Percentiles rank a stretch among this genome's conserved stretches.
Conservation (phyloP, 176 grass and related monocot species). For the Musa troglodytarum region DNA sequence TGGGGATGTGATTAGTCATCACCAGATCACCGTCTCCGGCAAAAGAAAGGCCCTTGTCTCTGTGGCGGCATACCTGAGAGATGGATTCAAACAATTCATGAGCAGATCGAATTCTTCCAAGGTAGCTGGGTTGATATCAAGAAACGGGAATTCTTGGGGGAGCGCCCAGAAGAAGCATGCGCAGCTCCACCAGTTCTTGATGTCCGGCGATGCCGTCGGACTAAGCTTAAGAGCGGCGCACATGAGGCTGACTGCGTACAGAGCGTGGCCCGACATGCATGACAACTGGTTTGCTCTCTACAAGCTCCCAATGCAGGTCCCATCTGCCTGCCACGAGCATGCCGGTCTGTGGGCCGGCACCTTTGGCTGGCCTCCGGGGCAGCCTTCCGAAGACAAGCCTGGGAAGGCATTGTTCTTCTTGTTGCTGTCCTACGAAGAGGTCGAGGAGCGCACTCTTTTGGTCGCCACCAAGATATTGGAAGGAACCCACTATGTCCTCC, state of each 20-base stretch:
- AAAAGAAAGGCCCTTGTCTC: constrained; percentile 49
- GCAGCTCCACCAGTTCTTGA: constrained; percentile 41
- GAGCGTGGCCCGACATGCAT: constrained; percentile 70
- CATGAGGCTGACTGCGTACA: constrained; percentile 43
- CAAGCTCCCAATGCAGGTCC: constrained; percentile 43
- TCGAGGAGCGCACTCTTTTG: constrained; percentile 34
- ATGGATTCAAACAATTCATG: constrained; percentile 55
- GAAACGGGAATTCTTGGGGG: not conserved
- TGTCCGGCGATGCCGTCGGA: constrained; percentile 21
- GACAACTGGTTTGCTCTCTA: constrained; percentile 75
- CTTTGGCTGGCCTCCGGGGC: constrained; percentile 64
- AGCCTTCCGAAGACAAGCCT: constrained; percentile 43
- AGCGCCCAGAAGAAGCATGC: constrained; percentile 44
- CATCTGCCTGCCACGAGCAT: constrained; percentile 35
- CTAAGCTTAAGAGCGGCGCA: constrained; percentile 41
- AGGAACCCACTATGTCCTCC: constrained; percentile 70
- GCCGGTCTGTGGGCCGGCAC: constrained; percentile 79
- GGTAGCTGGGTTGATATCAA: not conserved
- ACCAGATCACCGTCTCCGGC: not conserved
- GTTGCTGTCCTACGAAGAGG: constrained; percentile 61
- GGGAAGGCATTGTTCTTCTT: constrained; percentile 72
- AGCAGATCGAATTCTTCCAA: constrained; percentile 28
- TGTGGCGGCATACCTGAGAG: constrained; percentile 35
- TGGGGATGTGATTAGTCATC: not conserved
- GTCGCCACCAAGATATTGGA: constrained; percentile 81